phyloP scores from a whole-genome alignment of 441 rosid species.

The Pelargonium cotyledonis region DNA sequence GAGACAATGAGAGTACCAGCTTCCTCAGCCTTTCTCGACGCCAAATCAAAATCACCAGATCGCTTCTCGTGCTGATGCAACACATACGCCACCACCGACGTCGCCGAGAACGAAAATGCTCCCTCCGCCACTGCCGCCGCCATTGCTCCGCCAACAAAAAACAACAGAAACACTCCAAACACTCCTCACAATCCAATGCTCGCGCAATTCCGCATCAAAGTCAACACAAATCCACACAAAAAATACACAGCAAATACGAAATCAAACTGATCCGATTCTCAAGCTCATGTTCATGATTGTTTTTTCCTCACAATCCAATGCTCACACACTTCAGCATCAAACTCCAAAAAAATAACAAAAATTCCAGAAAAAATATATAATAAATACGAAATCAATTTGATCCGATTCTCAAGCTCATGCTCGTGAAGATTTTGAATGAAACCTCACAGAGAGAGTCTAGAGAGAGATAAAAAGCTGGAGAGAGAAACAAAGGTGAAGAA shows the following conservation, averaged over 20 bases:
- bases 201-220: constrained; percentile 16
- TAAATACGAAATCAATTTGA: not conserved
- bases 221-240: not conserved
- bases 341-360: not conserved
- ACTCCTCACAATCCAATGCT: not conserved
- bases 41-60: constrained; percentile 55
- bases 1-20: constrained; percentile 36
- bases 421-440: not conserved
- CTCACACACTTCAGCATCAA: constrained; percentile 16
- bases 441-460: too few species aligned
- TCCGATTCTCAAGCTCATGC: not conserved
- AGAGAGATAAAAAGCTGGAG: too few species aligned
- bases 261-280: not conserved
- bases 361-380: not conserved
- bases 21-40: constrained; percentile 73
- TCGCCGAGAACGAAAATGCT: constrained; percentile 57
- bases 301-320: not conserved
- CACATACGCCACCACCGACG: constrained; percentile 77
- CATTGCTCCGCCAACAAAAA: constrained; percentile 22
- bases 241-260: not conserved
- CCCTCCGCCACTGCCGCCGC: constrained; percentile 41
- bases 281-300: not conserved
- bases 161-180: constrained; percentile 11
- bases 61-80: constrained; percentile 69
- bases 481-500: not conserved